Evolutionary conservation across 2,329 filamentous ascomycete genomes (phyloP).

Genomic region (Periconia sp.): DNA sequence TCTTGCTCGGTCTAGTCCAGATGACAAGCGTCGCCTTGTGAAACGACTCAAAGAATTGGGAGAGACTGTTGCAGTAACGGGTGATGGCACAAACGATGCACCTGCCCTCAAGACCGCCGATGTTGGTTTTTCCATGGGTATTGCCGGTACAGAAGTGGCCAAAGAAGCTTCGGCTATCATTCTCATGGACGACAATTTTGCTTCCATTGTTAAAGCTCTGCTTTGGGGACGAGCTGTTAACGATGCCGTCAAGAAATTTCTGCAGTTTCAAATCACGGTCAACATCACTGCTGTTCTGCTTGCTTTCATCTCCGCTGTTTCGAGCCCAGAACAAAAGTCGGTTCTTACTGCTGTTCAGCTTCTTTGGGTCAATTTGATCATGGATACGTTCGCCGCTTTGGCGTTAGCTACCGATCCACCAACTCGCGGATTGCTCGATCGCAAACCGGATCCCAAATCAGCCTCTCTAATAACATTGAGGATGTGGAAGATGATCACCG

Average conservation of each 20-base stretch:
- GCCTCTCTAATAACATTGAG: slow-evolving; percentile 78
- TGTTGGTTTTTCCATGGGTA: slow-evolving; percentile 84
- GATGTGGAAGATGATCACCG: slow-evolving; percentile 99
- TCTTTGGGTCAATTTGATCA: slow-evolving; percentile 95
- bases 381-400: slow-evolving; percentile 91
- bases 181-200: slow-evolving; percentile 85
- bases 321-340: slow-evolving; percentile 66
- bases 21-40: slow-evolving; percentile 69
- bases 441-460: slow-evolving; percentile 75
- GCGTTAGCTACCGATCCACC: slow-evolving; percentile 91
- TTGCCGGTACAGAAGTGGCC: slow-evolving; percentile 79
- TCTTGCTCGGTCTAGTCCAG: slow-evolving; percentile 68
- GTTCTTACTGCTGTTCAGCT: slow-evolving; percentile 88
- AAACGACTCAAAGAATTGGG: slow-evolving; percentile 65
- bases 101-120: slow-evolving; percentile 79
- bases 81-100: slow-evolving; percentile 82
- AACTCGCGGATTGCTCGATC: slow-evolving; percentile 74
- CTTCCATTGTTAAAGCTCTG: slow-evolving; percentile 81
- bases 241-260: slow-evolving; percentile 47
- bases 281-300: slow-evolving; percentile 88
- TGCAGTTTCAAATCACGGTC: slow-evolving; percentile 73
- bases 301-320: slow-evolving; percentile 85
- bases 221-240: slow-evolving; percentile 66
- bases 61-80: slow-evolving; percentile 80
- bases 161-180: slow-evolving; percentile 86